A percentile compares a stretch with the other conserved stretches of the same genome.
These are phyloP conservation scores for Misopates orontium DNA, from an alignment of 257 asterid species.

Conservation along the genomic window DNA sequence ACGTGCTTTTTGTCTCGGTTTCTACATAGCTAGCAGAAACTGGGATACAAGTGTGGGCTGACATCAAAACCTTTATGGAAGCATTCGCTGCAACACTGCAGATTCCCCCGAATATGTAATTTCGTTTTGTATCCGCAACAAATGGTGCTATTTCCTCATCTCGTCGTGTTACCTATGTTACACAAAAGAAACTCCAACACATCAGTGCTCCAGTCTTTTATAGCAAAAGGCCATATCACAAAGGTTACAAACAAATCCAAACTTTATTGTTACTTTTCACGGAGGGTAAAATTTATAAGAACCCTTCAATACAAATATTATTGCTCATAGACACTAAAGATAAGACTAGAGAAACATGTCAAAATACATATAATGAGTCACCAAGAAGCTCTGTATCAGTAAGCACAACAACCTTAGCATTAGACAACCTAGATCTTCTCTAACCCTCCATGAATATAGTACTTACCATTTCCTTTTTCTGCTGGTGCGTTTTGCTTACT, in stretches of 20 bases:
- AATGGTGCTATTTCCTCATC: slow-evolving; percentile 96
- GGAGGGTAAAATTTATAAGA: too few species aligned
- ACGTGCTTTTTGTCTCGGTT: slow-evolving; percentile 4
- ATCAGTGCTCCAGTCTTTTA: slow-evolving; percentile 10
- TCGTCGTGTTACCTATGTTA: slow-evolving; percentile 82
- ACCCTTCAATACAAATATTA: too few species aligned
- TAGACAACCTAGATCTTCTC: too few species aligned
- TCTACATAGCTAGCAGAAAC: slow-evolving; percentile 20
- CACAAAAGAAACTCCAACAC: slow-evolving; percentile 24
- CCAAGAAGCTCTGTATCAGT: too few species aligned
- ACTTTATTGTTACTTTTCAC: too few species aligned
- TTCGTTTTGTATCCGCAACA: slow-evolving; percentile 78
- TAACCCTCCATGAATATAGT: too few species aligned
- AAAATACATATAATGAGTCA: too few species aligned
- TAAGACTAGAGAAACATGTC: too few species aligned
- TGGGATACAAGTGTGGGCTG: slow-evolving; percentile 26
- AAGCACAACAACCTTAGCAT: too few species aligned
- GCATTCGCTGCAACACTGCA: slow-evolving; percentile 80
- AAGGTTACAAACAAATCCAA: background rate
- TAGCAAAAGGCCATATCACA: slow-evolving; percentile 19
- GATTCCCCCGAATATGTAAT: slow-evolving; percentile 93
- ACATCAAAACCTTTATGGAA: slow-evolving; percentile 68
- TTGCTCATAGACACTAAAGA: too few species aligned
- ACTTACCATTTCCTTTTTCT: too few species aligned
- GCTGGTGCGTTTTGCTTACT: too few species aligned